Percentiles rank a stretch among this genome's conserved stretches.
Evolutionary conservation across 257 asterid genomes (phyloP).

Genomic region (Ballota nigra): DNA sequence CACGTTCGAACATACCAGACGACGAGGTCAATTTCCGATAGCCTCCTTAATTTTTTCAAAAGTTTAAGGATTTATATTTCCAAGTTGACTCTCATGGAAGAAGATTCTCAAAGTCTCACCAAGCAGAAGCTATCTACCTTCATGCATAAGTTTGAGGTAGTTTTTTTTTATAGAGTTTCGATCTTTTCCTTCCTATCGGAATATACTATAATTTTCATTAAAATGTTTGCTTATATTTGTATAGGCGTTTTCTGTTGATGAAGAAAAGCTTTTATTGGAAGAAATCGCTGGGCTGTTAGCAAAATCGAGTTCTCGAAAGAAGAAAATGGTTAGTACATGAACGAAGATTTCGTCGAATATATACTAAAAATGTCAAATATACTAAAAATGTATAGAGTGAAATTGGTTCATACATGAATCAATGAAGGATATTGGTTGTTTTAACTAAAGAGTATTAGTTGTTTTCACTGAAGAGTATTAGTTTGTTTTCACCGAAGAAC

Average conservation of each 20-base stretch:
- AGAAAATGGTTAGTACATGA: constrained; percentile 37
- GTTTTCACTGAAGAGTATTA: too few relatives aligned
- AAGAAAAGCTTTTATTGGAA: constrained; percentile 46
- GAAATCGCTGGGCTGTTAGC: constrained; percentile 46
- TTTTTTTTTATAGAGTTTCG: neutral
- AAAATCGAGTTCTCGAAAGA: constrained; percentile 45
- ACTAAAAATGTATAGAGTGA: neutral
- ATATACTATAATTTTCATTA: neutral
- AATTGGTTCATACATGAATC: too few relatives aligned
- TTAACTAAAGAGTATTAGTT: too few relatives aligned
- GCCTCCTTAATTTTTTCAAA: constrained; percentile 36
- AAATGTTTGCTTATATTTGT: neutral
- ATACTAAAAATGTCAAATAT: neutral
- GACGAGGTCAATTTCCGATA: constrained; percentile 37
- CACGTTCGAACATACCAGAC: constrained; percentile 32
- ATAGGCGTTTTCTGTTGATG: constrained; percentile 49
- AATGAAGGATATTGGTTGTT: too few relatives aligned
- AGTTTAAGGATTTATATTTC: constrained; percentile 35
- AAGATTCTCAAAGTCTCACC: constrained; percentile 39
- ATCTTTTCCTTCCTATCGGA: neutral
- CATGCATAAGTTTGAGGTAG: constrained; percentile 45
- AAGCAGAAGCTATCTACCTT: constrained; percentile 41
- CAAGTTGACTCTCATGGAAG: constrained; percentile 43
- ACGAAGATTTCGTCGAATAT: neutral
- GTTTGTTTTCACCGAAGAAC: too few relatives aligned